phyloP scores from a whole-genome alignment of 2,329 filamentous ascomycete species.

The Claviceps paspali region DNA sequence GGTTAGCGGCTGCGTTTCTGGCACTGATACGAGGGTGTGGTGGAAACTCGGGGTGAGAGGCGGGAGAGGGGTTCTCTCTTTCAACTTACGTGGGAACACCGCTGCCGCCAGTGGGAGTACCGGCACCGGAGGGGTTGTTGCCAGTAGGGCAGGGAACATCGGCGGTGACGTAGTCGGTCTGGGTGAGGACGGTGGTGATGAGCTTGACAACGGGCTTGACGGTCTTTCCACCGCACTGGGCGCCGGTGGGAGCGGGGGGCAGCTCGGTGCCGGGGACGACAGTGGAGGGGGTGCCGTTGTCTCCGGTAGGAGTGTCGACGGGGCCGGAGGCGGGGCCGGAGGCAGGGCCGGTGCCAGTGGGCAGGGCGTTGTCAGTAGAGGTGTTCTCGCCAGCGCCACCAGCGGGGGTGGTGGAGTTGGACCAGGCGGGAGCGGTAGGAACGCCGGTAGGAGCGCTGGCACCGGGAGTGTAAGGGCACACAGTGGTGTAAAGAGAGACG shows the following conservation, averaged over 20 bases:
- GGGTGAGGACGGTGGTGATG: conserved; percentile 40
- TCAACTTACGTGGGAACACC: conserved; percentile 10
- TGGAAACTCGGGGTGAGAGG: too few relatives aligned
- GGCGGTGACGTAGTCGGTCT: conserved; percentile 36
- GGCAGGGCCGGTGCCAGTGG: conserved; percentile 6
- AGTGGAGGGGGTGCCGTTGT: too few relatives aligned
- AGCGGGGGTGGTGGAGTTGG: background rate
- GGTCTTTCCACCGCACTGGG: too few relatives aligned
- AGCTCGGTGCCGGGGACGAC: too few relatives aligned
- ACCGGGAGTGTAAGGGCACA: too few relatives aligned
- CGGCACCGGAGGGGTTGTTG: conserved; percentile 25
- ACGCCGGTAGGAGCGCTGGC: too few relatives aligned
- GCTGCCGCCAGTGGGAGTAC: conserved; percentile 23
- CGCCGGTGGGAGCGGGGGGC: too few relatives aligned
- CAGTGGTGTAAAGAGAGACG: conserved; percentile 9
- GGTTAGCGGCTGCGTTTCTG: background rate
- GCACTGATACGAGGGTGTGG: too few relatives aligned
- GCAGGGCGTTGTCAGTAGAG: too few relatives aligned
- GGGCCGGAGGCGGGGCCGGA: conserved; percentile 13
- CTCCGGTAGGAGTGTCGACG: too few relatives aligned
- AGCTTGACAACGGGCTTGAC: conserved; percentile 39
- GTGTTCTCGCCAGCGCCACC: background rate
- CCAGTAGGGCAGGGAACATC: conserved; percentile 23
- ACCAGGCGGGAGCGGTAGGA: conserved; percentile 1
- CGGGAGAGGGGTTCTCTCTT: too few relatives aligned